Conservation (phyloP, 106 monocot genomes). For the Amphibolis antarctica region DNA sequence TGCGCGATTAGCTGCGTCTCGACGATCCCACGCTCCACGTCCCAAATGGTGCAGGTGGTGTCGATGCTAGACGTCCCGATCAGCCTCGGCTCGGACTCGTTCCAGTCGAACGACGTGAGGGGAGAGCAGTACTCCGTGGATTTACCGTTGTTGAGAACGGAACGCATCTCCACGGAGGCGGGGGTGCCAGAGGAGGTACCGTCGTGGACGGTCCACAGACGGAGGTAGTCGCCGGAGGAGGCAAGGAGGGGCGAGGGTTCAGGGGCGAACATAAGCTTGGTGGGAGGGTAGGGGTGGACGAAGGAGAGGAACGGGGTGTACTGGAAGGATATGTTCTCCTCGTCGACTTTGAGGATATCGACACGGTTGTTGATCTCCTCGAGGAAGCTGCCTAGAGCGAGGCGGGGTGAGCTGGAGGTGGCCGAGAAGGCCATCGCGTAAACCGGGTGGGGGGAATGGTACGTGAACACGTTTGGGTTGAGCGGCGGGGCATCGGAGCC, state of each 20-base stretch:
- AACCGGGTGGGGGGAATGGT: conserved; percentile 68
- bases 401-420: conserved; percentile 24
- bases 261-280: conserved; percentile 88
- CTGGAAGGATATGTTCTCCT: conserved; percentile 35
- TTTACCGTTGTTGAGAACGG: conserved; percentile 36
- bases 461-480: conserved; percentile 50
- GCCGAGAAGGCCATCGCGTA: conserved; percentile 81
- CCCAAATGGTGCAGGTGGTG: conserved; percentile 94
- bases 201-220: conserved; percentile 30
- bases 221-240: conserved; percentile 66
- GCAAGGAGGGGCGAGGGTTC: conserved; percentile 51
- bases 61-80: conserved; percentile 75
- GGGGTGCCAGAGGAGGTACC: not conserved
- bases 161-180: conserved; percentile 28
- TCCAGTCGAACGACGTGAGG: conserved; percentile 77
- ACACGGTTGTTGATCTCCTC: conserved; percentile 68
- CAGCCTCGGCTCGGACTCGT: conserved; percentile 38
- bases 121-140: conserved; percentile 59
- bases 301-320: conserved; percentile 57
- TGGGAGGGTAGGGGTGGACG: conserved; percentile 86
- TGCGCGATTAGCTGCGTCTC: conserved; percentile 96
- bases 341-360: conserved; percentile 59
- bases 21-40: conserved; percentile 46
- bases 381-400: conserved; percentile 83
- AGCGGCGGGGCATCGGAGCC: conserved; percentile 7